phyloP scores from a whole-genome alignment of 2,329 filamentous ascomycete genomes.

The Paramyrothecium roridum region DNA sequence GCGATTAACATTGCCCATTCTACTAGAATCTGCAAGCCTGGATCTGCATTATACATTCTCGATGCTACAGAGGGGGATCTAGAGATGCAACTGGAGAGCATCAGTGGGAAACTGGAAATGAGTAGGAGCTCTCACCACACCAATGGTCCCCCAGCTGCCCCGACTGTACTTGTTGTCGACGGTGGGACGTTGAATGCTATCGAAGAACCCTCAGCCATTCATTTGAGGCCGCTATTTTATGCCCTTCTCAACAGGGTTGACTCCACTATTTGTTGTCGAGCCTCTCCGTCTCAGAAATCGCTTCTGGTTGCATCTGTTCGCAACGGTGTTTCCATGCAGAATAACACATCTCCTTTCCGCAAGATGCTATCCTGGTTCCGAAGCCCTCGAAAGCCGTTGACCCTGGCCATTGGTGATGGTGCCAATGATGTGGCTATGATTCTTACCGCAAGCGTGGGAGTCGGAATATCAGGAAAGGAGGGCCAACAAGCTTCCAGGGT shows the following conservation, averaged over 20 bases:
- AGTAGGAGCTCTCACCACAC: constrained; percentile 41
- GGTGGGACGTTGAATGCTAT: constrained; percentile 73
- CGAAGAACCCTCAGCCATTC: constrained; percentile 62
- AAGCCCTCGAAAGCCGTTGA: constrained; percentile 69
- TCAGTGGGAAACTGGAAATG: too few relatives aligned
- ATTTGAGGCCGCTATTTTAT: too few relatives aligned
- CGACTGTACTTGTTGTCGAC: constrained; percentile 82
- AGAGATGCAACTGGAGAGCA: constrained; percentile 64
- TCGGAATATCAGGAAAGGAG: constrained; percentile 87
- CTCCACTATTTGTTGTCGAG: constrained; percentile 85
- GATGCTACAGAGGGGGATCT: constrained; percentile 64
- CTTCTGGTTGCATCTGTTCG: constrained; percentile 75
- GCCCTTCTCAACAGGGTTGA: constrained; percentile 79
- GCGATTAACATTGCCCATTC: constrained; percentile 91
- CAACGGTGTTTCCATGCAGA: too few relatives aligned
- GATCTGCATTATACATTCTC: constrained; percentile 77
- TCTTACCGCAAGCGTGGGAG: constrained; percentile 82
- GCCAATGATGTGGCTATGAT: constrained; percentile 95
- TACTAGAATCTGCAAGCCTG: constrained; percentile 68
- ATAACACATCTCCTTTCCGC: too few relatives aligned
- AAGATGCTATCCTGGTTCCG: too few relatives aligned
- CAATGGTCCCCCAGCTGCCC: constrained; percentile 72
- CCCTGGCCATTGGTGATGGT: constrained; percentile 85
- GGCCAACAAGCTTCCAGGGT: constrained; percentile 81
- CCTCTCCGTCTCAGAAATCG: constrained; percentile 81